A percentile compares a stretch with the other conserved stretches of the same genome.
Evolutionary conservation across 345 rosid genomes (phyloP).

Genomic region (Rubroshorea leprosula): DNA sequence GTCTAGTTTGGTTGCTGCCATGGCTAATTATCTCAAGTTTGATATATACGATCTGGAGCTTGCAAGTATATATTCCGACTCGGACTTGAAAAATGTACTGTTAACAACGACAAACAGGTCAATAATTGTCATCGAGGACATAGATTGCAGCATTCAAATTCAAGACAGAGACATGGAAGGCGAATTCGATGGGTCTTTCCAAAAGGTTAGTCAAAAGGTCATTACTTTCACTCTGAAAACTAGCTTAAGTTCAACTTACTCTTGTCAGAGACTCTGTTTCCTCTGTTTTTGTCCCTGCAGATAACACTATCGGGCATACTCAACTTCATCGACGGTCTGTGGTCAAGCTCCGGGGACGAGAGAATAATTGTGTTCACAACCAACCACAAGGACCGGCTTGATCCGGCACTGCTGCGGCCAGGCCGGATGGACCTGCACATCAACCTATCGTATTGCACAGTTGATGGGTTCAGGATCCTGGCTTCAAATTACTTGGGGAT

Average conservation of each 20-base stretch:
- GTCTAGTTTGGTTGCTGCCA: slow-evolving; percentile 69
- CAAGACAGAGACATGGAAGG: slow-evolving; percentile 29
- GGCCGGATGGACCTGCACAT: slow-evolving; percentile 83
- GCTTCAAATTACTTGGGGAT: slow-evolving; percentile 42
- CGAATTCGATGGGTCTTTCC: no score
- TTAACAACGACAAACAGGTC: slow-evolving; percentile 44
- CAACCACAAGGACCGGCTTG: slow-evolving; percentile 60
- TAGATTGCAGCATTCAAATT: slow-evolving; percentile 46
- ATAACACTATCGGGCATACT: slow-evolving; percentile 51
- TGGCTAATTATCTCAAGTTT: slow-evolving; percentile 62
- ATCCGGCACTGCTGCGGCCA: slow-evolving; percentile 59
- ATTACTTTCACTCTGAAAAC: no score
- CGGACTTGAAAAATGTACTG: slow-evolving; percentile 45
- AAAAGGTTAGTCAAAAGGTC: not conserved
- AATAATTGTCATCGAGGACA: slow-evolving; percentile 64
- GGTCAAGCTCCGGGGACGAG: slow-evolving; percentile 73
- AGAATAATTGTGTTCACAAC: slow-evolving; percentile 73
- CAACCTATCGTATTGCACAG: slow-evolving; percentile 60
- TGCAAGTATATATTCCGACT: slow-evolving; percentile 35
- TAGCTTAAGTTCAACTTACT: no score
- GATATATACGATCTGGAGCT: slow-evolving; percentile 64
- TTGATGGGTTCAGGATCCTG: slow-evolving; percentile 43
- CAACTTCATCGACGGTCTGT: slow-evolving; percentile 69
- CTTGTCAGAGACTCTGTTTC: no score
- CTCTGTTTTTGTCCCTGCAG: no score